These are phyloP conservation scores for Fragaria nilgerrensis DNA, from an alignment of 306 rosid genomes.

Conservation along the genomic window DNA sequence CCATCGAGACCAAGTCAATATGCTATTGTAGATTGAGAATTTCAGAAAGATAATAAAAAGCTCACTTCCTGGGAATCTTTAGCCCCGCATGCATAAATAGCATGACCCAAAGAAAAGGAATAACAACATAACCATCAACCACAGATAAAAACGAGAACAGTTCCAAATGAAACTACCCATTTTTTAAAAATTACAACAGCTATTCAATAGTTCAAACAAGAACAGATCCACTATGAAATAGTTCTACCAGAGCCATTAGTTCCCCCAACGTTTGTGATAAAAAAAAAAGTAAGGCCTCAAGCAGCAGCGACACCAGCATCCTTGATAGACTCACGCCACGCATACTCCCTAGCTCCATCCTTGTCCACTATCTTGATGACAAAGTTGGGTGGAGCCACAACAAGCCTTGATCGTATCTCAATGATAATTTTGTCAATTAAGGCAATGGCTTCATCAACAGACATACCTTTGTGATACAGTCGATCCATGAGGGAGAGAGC, in stretches of 20 bases:
- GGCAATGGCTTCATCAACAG: conserved; percentile 72
- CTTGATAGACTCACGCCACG: conserved; percentile 78
- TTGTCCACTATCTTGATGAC: conserved; percentile 92
- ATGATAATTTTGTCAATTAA: conserved; percentile 74
- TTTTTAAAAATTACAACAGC: background rate
- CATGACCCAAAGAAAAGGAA: background rate
- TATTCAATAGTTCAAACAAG: conserved; percentile 11
- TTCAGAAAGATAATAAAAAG: background rate
- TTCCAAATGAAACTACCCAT: background rate
- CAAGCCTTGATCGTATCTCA: conserved; percentile 75
- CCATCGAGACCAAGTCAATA: too few relatives aligned
- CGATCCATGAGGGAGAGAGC: conserved; percentile 92
- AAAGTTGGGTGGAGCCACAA: conserved; percentile 94
- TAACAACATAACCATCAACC: background rate
- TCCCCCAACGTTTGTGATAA: background rate
- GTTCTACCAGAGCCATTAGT: conserved; percentile 1
- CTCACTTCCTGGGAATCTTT: background rate
- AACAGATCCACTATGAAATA: conserved; percentile 7
- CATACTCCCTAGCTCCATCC: conserved; percentile 86
- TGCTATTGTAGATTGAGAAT: background rate
- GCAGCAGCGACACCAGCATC: conserved; percentile 42
- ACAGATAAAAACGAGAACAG: background rate
- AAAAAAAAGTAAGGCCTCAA: conserved; percentile 28
- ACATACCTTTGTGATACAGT: conserved; percentile 82
- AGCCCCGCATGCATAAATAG: background rate